Evolutionary conservation across 257 asterid genomes (phyloP).

Genomic region (Jacaranda mimosifolia): DNA sequence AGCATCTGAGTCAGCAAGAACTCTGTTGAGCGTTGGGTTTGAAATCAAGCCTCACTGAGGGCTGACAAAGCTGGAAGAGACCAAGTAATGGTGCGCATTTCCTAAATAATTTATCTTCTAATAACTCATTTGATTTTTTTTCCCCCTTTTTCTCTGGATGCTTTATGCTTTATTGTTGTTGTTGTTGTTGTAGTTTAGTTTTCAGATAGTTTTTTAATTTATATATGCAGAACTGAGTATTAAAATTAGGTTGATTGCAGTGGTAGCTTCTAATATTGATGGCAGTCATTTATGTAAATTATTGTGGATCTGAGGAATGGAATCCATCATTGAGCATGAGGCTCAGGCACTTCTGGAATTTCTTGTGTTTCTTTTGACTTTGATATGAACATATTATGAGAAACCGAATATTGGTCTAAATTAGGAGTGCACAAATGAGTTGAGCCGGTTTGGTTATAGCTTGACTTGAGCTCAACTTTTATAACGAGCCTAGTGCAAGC

Average conservation of each 20-base stretch:
- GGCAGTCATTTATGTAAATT: slow-evolving; percentile 41
- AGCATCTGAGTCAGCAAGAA: slow-evolving; percentile 57
- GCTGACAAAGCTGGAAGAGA: slow-evolving; percentile 14
- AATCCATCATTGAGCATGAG: slow-evolving; percentile 26
- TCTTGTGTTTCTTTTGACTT: not conserved
- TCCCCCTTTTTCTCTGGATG: slow-evolving; percentile 12
- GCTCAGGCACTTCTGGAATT: not conserved
- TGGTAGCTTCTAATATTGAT: slow-evolving; percentile 35
- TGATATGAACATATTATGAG: not conserved
- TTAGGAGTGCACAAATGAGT: not conserved
- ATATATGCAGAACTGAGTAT: slow-evolving; percentile 33
- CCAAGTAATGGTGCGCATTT: slow-evolving; percentile 20
- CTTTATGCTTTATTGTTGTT: slow-evolving; percentile 22
- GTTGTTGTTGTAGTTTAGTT: slow-evolving; percentile 38
- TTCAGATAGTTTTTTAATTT: slow-evolving; percentile 35
- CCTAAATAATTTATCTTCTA: slow-evolving; percentile 34
- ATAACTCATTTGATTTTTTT: slow-evolving; percentile 23
- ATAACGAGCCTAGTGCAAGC: too few species aligned
- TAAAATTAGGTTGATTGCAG: slow-evolving; percentile 44
- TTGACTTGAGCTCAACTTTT: too few species aligned
- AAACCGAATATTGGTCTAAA: not conserved
- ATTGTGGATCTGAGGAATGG: slow-evolving; percentile 32
- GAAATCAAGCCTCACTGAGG: slow-evolving; percentile 82
- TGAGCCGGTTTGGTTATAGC: too few species aligned
- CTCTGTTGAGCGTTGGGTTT: slow-evolving; percentile 78